Base-by-base conservation (phyloP, 2,329 filamentous ascomycete genomes). In the Hortaea sp. region DNA sequence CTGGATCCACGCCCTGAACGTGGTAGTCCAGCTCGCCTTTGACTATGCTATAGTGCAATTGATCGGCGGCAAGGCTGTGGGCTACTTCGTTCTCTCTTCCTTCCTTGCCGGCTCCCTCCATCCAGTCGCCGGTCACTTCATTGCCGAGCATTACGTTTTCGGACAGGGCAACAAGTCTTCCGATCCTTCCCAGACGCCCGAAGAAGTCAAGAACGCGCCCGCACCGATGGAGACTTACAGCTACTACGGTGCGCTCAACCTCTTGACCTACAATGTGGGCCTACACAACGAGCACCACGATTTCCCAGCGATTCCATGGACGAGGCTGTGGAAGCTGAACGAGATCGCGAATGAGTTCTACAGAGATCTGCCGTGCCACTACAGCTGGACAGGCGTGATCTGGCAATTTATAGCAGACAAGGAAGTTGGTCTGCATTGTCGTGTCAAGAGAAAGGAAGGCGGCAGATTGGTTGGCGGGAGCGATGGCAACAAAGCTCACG, bases 211-310 rank as follows among this genome's bases (percentile, higher is more conserved):
- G 52, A 61, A 66, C 11, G 60, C 59, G 6, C 68, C 69, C 2
- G 76, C 94, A 4, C 68, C 69, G 2, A 76, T 94, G 4, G 92
- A 98, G 74, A 98, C 92, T 1, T 98, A 88, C 71, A 90, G 84
- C 41, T 98, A 98, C 76, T 98, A 98, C 64, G 92, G 92, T 0
- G 79, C 85, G 0, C 77, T 97, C 54, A 98, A 98, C 70, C 69
- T 88, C 59, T 69, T 98, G 42, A 95, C 89, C 1, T 98, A 97
- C 75, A 98, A 98, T 59, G 92, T 98, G 40, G 92, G 92, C 44
- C 72, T 95, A 61, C 92, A 98, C 73, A 98, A 98, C 65, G 92
- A 98, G 73, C 92, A 98, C 69, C 92, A 98, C 66, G 92, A 98
- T 67, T 98, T 98, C 70, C 92, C 92, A 7, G 92, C 92, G 41